phyloP scores from a whole-genome alignment of 164 flowering plant genomes.

The Cinnamomum micranthum region DNA sequence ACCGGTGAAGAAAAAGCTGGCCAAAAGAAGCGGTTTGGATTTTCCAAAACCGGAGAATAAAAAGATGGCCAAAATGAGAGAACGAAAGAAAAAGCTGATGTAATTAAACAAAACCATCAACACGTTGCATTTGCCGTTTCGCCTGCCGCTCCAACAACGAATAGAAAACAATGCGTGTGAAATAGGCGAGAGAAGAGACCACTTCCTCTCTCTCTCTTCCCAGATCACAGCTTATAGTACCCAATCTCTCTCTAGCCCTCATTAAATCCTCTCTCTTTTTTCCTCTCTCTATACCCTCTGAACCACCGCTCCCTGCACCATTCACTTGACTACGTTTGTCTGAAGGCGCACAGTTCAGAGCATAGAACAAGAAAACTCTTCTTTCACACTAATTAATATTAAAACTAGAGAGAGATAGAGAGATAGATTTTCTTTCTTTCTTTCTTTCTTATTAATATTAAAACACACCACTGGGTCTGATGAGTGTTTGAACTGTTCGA shows the following conservation, averaged over 20 bases:
- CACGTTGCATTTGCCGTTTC: conserved; percentile 1
- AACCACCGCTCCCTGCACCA: conserved; percentile 47
- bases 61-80: too few species aligned
- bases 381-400: neutral
- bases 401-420: conserved; percentile 15
- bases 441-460: conserved; percentile 9
- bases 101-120: neutral
- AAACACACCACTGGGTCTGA: conserved; percentile 8
- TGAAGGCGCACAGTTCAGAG: conserved; percentile 49
- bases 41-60: too few species aligned
- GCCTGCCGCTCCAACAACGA: conserved; percentile 31
- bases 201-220: neutral
- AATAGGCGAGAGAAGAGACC: neutral
- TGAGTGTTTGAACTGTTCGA: conserved; percentile 5
- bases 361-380: conserved; percentile 3
- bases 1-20: too few species aligned
- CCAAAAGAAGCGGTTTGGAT: too few species aligned
- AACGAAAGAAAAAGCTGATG: too few species aligned
- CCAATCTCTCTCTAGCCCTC: too few species aligned
- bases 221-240: neutral
- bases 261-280: too few species aligned
- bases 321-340: conserved; percentile 48
- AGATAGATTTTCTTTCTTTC: conserved; percentile 31
- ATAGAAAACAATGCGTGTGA: conserved; percentile 17
- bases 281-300: neutral